Conservation (phyloP, 371 early-diverging fungal species). For the Apophysomyces sp. region DNA sequence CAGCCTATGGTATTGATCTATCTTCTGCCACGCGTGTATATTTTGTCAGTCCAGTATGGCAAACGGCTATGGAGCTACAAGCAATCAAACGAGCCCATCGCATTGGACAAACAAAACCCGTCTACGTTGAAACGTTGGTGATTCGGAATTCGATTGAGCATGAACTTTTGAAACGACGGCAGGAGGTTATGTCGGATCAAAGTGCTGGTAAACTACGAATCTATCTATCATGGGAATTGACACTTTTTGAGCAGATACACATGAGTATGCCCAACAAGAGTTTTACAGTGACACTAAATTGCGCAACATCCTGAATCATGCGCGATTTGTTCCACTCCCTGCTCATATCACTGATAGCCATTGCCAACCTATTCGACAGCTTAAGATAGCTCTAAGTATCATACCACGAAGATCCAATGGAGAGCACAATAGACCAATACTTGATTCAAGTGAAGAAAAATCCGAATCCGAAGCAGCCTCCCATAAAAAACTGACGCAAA, state of each 20-base stretch:
- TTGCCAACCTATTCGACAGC: neutral
- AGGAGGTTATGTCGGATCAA: slow-evolving; percentile 20
- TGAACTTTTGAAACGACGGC: slow-evolving; percentile 45
- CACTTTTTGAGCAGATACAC: slow-evolving; percentile 5
- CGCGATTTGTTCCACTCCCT: slow-evolving; percentile 21
- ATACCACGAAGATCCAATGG: neutral
- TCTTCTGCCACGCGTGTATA: slow-evolving; percentile 71
- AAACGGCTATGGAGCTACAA: slow-evolving; percentile 60
- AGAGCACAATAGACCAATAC: neutral
- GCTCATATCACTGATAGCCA: neutral
- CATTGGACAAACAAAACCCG: slow-evolving; percentile 79
- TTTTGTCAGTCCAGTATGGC: slow-evolving; percentile 74
- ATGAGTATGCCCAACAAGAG: slow-evolving; percentile 12
- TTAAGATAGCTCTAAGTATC: neutral
- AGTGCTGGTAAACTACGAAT: slow-evolving; percentile 2
- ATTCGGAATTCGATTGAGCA: slow-evolving; percentile 74
- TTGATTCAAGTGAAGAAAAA: too few relatives aligned
- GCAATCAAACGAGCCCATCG: slow-evolving; percentile 93
- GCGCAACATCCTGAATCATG: slow-evolving; percentile 27
- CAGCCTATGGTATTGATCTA: slow-evolving; percentile 75
- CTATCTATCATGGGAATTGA: neutral
- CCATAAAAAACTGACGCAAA: neutral
- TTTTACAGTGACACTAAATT: slow-evolving; percentile 26
- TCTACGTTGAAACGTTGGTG: slow-evolving; percentile 77
- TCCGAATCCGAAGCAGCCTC: too few relatives aligned